Conservation (phyloP, 306 rosid species). For the Sphenostylis stenocarpa region DNA sequence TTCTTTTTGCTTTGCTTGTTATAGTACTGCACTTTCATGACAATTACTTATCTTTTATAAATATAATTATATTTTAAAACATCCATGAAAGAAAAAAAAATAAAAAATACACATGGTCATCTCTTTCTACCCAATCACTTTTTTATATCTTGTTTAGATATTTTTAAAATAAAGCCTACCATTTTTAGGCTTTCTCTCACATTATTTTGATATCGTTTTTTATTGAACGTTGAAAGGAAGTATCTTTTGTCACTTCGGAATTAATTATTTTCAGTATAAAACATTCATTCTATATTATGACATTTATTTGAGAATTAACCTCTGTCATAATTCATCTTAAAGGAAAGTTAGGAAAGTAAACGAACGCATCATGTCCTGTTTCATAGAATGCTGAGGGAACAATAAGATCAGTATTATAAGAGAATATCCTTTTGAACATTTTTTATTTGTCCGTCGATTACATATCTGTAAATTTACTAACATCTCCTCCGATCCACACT, state of each 20-base stretch:
- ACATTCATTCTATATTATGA: neutral
- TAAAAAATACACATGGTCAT: neutral
- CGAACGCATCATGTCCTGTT: neutral
- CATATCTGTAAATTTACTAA: constrained; percentile 18
- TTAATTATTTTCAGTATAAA: neutral
- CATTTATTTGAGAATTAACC: neutral
- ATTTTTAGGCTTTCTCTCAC: neutral
- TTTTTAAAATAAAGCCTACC: neutral
- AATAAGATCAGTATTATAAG: neutral
- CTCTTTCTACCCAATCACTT: neutral
- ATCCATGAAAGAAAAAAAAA: too few relatives aligned
- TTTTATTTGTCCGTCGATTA: constrained; percentile 34
- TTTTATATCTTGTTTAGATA: neutral
- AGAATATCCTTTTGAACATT: neutral
- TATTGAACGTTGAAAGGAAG: neutral
- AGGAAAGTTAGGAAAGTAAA: neutral
- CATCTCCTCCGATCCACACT: neutral
- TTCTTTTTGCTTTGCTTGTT: neutral
- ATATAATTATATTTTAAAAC: neutral
- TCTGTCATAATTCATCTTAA: neutral
- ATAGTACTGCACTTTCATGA: neutral
- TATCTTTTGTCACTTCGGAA: neutral
- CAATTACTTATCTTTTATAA: neutral
- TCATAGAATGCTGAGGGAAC: neutral
- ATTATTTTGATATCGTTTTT: neutral